Conservation (phyloP, 768 basidiomycete species). For the Xanthoconium purpureum region DNA sequence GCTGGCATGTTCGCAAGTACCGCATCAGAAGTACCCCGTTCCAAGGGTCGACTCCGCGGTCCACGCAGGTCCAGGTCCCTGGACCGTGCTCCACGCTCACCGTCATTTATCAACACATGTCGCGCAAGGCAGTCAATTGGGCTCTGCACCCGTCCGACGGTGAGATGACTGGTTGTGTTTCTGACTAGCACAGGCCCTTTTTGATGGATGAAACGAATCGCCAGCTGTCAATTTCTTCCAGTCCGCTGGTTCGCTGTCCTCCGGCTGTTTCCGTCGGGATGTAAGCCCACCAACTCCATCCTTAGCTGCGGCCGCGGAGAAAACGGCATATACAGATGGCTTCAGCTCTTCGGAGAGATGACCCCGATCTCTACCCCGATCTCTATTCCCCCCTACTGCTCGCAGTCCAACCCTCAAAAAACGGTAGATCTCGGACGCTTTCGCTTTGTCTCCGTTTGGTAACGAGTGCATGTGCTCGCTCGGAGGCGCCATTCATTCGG, state of each 20-base stretch:
- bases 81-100: no score
- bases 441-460: constrained; percentile 7
- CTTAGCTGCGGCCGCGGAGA: not conserved
- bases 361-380: constrained; percentile 8
- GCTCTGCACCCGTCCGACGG: no score
- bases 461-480: not conserved
- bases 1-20: not conserved
- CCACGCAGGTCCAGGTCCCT: not conserved
- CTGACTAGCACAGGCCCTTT: no score
- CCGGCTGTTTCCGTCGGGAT: no score
- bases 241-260: no score
- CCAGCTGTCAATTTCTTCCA: no score
- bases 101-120: no score
- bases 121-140: no score
- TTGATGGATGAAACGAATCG: no score
- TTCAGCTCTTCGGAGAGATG: not conserved
- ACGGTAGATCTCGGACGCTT: constrained; percentile 13
- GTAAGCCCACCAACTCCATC: no score
- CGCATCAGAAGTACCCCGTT: not conserved
- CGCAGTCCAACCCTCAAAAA: not conserved
- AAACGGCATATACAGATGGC: not conserved
- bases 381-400: not conserved
- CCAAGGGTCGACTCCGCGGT: not conserved
- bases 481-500: not conserved
- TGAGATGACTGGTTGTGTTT: no score